phyloP scores from a whole-genome alignment of 129 eudicot genomes.

The Artemisia argyi region DNA sequence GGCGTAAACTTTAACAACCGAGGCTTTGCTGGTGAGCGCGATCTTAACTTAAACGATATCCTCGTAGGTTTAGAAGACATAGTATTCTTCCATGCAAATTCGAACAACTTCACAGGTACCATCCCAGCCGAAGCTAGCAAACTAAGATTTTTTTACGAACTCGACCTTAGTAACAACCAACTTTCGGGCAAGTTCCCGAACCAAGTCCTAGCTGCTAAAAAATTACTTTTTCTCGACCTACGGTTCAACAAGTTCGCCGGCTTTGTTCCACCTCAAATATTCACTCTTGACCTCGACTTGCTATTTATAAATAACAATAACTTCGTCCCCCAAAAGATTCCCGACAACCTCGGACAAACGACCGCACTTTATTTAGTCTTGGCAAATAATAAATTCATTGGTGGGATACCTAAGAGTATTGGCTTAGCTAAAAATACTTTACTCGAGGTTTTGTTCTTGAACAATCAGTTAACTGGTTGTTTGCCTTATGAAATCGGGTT shows the following conservation, averaged over 20 bases:
- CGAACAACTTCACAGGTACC: slow-evolving; percentile 42
- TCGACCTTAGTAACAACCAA: slow-evolving; percentile 48
- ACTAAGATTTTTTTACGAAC: slow-evolving; percentile 36
- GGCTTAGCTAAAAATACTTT: slow-evolving; percentile 26
- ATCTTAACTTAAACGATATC: slow-evolving; percentile 30
- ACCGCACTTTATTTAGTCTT: slow-evolving; percentile 34
- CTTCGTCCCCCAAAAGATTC: slow-evolving; percentile 28
- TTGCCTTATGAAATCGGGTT: slow-evolving; percentile 43
- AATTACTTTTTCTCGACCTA: slow-evolving; percentile 39
- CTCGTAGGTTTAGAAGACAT: slow-evolving; percentile 35
- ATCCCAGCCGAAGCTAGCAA: slow-evolving; percentile 16
- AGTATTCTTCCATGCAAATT: slow-evolving; percentile 51
- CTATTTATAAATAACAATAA: slow-evolving; percentile 51
- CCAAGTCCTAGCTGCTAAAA: slow-evolving; percentile 22
- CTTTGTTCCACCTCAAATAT: slow-evolving; percentile 34
- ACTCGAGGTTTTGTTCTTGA: slow-evolving; percentile 39
- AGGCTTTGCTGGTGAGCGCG: slow-evolving; percentile 15
- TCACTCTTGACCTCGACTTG: slow-evolving; percentile 36
- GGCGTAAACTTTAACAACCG: slow-evolving; percentile 41
- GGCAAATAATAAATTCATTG: slow-evolving; percentile 44
- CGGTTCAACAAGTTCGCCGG: slow-evolving; percentile 45
- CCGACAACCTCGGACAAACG: slow-evolving; percentile 39
- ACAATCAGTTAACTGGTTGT: slow-evolving; percentile 45
- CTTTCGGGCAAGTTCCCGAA: slow-evolving; percentile 36
- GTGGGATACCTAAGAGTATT: slow-evolving; percentile 42